Evolutionary conservation across 2,329 filamentous ascomycete species (phyloP).

Genomic region (Lanzia echinophila): DNA sequence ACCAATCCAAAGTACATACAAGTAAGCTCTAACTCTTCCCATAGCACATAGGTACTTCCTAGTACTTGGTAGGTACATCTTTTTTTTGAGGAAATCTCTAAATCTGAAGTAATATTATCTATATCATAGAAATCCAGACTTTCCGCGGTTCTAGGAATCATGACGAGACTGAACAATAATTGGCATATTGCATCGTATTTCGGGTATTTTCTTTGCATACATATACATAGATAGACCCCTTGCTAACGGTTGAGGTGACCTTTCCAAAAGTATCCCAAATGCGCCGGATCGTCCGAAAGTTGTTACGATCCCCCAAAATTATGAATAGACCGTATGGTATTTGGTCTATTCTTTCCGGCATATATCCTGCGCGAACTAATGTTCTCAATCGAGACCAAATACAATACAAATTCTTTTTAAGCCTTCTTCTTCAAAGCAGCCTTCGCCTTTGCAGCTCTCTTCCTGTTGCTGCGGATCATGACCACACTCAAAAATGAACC

Average conservation of each 20-base stretch:
- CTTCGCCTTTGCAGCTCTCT: slow-evolving; percentile 93
- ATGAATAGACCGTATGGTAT: not conserved
- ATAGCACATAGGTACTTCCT: too few species aligned
- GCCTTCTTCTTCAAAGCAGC: slow-evolving; percentile 82
- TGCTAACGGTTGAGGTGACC: not conserved
- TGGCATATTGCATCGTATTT: not conserved
- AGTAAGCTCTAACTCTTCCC: too few species aligned
- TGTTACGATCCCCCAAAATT: not conserved
- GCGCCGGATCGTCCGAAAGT: not conserved
- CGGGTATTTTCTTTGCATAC: not conserved
- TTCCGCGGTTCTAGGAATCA: too few species aligned
- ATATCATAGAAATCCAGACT: too few species aligned
- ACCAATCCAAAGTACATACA: too few species aligned
- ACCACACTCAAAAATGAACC: slow-evolving; percentile 93
- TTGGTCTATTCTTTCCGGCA: not conserved
- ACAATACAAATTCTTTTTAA: slow-evolving; percentile 35
- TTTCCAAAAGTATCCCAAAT: not conserved
- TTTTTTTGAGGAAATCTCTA: too few species aligned
- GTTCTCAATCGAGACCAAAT: too few species aligned
- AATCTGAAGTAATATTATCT: too few species aligned
- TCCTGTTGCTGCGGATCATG: slow-evolving; percentile 98
- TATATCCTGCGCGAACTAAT: too few species aligned
- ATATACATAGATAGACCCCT: not conserved
- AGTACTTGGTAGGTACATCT: too few species aligned
- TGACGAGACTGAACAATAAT: not conserved